phyloP scores from a whole-genome alignment of 2,329 filamentous ascomycete genomes.

The Colletotrichum sp. region DNA sequence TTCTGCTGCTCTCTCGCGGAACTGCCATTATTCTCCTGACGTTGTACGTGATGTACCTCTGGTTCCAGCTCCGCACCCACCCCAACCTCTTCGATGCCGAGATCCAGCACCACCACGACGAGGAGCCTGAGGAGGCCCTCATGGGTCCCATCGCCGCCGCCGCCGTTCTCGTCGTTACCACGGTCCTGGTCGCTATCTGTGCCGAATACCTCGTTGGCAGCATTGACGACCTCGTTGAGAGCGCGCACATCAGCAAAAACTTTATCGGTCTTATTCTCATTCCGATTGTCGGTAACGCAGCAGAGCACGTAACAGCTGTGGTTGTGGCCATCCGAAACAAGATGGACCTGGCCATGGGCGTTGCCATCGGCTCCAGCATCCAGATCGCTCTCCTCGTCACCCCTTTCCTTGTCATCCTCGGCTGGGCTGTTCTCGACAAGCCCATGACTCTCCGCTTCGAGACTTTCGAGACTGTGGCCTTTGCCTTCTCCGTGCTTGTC shows the following conservation, averaged over 20 bases:
- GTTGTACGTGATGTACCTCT: conserved; percentile 78
- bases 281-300: conserved; percentile 81
- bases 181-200: conserved; percentile 73
- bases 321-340: conserved; percentile 81
- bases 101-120: conserved; percentile 31
- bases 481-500: conserved; percentile 76
- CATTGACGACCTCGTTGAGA: conserved; percentile 74
- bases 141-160: conserved; percentile 69
- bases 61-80: conserved; percentile 80
- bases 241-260: conserved; percentile 75
- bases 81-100: conserved; percentile 72
- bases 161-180: conserved; percentile 72
- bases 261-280: conserved; percentile 83
- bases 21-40: conserved; percentile 77
- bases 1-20: conserved; percentile 75
- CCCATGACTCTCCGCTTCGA: conserved; percentile 83
- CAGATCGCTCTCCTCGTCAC: conserved; percentile 85
- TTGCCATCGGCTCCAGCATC: conserved; percentile 82
- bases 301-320: conserved; percentile 82
- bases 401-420: conserved; percentile 79
- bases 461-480: conserved; percentile 79
- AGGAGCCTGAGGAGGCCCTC: conserved; percentile 49
- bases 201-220: conserved; percentile 80
- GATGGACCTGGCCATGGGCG: conserved; percentile 76
- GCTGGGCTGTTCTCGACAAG: conserved; percentile 74